Evolutionary conservation across 192 early-diverging fungal genomes (phyloP), one percentile per base, ranked within the genome.

Genomic region (Mortierella antarctica): DNA sequence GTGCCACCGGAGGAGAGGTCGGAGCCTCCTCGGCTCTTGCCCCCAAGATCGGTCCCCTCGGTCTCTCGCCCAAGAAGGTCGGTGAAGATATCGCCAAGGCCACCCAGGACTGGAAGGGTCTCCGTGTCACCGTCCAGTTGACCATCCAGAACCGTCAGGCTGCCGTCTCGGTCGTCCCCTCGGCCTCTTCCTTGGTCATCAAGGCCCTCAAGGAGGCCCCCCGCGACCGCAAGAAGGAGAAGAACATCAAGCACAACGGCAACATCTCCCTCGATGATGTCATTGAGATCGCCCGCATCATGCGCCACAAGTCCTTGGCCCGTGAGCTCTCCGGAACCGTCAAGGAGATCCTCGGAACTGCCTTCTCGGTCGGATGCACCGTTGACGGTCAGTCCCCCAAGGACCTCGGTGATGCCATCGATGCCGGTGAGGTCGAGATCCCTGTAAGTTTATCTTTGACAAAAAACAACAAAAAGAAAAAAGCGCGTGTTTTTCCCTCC

Each of bases 11-110:
- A 91, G 97, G 97, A 90, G 97, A 87, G 85, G 97, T 98, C 81
- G 95, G 94, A 90, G 94, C 95, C 89, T 96, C 95, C 82, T 95
- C 94, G 83, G 96, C 96, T 54, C 92, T 99, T 62, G 98, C 98
- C 62, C 97, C 98, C 86, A 99, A 99, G 94, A 95, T 99, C 76
- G 98, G 98, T 96, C 98, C 98, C 82, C 95, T 99, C 79, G 98
- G 98, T 98, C 88, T 93, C 70, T 95, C 97, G 62, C 98, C 98
- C 89, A 99, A 99, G 93, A 99, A 99, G 93, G 94, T 97, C 64
- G 98, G 98, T 91, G 98, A 99, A 90, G 98, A 99, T 86, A 99
- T 99, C 78, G 98, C 98, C 91, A 99, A 99, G 93, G 96, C 94
- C 73, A 99, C 98, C 83, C 89, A 95, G 86, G 96, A 95, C 82